Conservation (phyloP, 495 filamentous ascomycete genomes). For the Ascodesmis nigricans region DNA sequence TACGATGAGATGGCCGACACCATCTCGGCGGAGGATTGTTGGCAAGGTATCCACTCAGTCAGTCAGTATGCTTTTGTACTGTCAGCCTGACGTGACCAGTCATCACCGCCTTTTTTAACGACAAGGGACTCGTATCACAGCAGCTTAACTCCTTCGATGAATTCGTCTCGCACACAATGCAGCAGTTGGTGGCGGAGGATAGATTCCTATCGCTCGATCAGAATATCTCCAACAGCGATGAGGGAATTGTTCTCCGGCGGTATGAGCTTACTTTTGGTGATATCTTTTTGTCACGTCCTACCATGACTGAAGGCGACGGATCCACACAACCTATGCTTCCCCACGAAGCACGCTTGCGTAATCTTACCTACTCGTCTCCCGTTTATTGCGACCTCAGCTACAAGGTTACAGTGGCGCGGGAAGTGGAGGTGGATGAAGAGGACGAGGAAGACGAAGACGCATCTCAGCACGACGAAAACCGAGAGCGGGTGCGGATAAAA, state of each 20-base stretch:
- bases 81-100: constrained; percentile 26
- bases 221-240: constrained; percentile 43
- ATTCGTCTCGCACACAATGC: constrained; percentile 77
- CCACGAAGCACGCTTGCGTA: constrained; percentile 81
- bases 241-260: constrained; percentile 58
- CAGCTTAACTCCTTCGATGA: constrained; percentile 97
- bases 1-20: constrained; percentile 44
- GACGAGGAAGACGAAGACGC: constrained; percentile 28
- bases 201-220: constrained; percentile 73
- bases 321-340: constrained; percentile 59
- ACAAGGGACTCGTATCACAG: constrained; percentile 87
- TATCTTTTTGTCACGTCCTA: constrained; percentile 60
- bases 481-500: constrained; percentile 33
- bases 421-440: constrained; percentile 39
- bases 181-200: constrained; percentile 77
- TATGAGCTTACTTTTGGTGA: constrained; percentile 86
- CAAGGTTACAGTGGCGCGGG: constrained; percentile 56
- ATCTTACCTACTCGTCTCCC: constrained; percentile 82
- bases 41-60: constrained; percentile 31
- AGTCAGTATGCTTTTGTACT: constrained; percentile 4
- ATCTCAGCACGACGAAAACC: constrained; percentile 23
- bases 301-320: constrained; percentile 80
- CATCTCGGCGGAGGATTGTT: constrained; percentile 85
- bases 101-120: constrained; percentile 87
- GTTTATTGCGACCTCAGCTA: constrained; percentile 70